A percentile compares a stretch with the other conserved stretches of the same genome.
These are phyloP conservation scores for Camellia sinensis DNA, from an alignment of 148 eudicot species.

Conservation along the genomic window DNA sequence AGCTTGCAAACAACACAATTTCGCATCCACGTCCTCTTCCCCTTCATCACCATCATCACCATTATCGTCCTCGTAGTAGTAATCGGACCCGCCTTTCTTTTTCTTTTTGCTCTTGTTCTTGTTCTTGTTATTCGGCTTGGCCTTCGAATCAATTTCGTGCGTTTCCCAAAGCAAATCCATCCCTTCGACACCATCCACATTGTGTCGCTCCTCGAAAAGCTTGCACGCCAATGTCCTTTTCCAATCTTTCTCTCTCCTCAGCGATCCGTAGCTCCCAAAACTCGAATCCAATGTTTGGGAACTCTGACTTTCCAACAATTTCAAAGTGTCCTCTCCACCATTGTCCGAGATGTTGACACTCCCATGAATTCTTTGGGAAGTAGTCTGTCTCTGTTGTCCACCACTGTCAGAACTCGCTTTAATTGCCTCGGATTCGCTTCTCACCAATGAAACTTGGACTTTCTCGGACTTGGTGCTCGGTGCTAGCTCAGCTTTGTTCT, in stretches of 20 bases:
- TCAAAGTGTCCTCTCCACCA: conserved; percentile 13
- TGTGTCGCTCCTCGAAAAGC: conserved; percentile 71
- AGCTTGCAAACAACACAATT: conserved; percentile 74
- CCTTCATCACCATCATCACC: conserved; percentile 23
- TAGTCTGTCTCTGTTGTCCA: background rate
- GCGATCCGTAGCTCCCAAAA: conserved; percentile 54
- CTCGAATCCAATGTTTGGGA: conserved; percentile 2
- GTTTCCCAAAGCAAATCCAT: conserved; percentile 89
- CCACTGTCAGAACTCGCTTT: background rate
- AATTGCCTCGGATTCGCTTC: conserved; percentile 31
- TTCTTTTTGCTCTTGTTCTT: conserved; percentile 23
- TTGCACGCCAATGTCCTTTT: conserved; percentile 72
- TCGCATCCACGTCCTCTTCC: conserved; percentile 36
- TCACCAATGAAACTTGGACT: conserved; percentile 22
- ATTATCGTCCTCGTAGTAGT: conserved; percentile 1
- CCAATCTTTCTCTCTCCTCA: conserved; percentile 81
- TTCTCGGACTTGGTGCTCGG: conserved; percentile 23
- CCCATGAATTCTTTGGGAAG: background rate
- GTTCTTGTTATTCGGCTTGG: background rate
- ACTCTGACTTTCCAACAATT: background rate
- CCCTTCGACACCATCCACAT: conserved; percentile 39
- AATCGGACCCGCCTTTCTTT: conserved; percentile 17
- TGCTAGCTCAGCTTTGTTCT: conserved; percentile 25
- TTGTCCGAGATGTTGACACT: background rate
- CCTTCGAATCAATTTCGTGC: conserved; percentile 43